phyloP scores from a whole-genome alignment of 1,139 yeast species.

The Arxiozyma bovina region DNA sequence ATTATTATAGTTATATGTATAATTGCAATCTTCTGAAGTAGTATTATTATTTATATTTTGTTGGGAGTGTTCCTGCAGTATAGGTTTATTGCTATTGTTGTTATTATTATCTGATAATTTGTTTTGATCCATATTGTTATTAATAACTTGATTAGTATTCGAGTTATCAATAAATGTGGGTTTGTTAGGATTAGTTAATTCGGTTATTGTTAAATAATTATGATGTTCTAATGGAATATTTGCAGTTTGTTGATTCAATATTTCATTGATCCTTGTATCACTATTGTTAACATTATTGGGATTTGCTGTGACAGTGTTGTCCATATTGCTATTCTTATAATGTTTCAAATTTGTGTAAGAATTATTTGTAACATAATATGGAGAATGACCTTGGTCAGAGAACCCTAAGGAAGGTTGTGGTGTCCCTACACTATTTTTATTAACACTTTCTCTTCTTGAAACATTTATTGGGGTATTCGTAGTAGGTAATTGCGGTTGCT shows the following conservation, averaged over 20 bases:
- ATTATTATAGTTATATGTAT: not conserved
- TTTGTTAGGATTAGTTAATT: not conserved
- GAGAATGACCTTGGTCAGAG: slow-evolving; percentile 13
- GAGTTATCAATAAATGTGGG: not conserved
- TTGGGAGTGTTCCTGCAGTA: not conserved
- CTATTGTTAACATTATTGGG: not conserved
- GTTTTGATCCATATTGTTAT: not conserved
- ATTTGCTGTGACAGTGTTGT: not conserved
- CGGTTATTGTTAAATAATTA: slow-evolving; percentile 1
- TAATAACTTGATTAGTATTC: not conserved
- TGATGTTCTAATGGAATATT: not conserved
- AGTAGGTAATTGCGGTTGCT: not conserved
- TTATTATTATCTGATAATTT: not conserved
- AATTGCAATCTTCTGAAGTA: not conserved
- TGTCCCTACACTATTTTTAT: slow-evolving; percentile 8
- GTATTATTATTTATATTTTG: not conserved
- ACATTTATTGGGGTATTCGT: not conserved
- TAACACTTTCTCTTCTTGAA: not conserved
- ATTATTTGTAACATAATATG: slow-evolving; percentile 7
- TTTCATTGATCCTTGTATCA: not conserved
- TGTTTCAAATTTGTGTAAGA: slow-evolving; percentile 2
- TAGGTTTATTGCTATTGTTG: not conserved
- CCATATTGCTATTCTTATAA: slow-evolving; percentile 1
- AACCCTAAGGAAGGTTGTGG: slow-evolving; percentile 12
- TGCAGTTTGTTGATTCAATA: not conserved